Evolutionary conservation across 768 basidiomycete genomes (phyloP), one percentile per base, ranked within the genome.

Genomic region (Termitomyces sp.): DNA sequence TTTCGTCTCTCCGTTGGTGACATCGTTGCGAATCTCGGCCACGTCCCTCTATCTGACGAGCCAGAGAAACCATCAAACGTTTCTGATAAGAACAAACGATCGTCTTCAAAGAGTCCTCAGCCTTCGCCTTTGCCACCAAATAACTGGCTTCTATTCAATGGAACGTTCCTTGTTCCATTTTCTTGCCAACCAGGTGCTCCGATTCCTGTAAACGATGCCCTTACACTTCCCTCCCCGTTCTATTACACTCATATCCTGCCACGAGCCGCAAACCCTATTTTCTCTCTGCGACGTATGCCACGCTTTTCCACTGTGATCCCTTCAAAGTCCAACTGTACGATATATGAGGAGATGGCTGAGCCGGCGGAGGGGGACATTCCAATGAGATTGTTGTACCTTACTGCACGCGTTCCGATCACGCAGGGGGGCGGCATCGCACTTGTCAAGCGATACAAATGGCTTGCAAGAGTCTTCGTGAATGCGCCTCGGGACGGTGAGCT

Each of bases 1-100:
- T 71, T 77, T 6, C 81, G 90, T 64, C 76, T 93, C n/a, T 89
- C 86, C 1, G 79, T 78, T 0, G 91, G 91, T 0, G 91, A 93
- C 63, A 70, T 92, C 37, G 78, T 93, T 22, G 90, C 86, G 66
- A 93, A 93, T 69, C 77, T 93, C 46, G 91, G 91, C 6, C 91
- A 84, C 64, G 76, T 93, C 16, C 88, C 87, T 1, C 72, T 79
- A 0, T 65, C 68, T 20, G 63, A 71, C 55, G 71, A 71, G 10
- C 68, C 71, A 9, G 59, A 55, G 60, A 62, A 43, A 64, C 64
- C 53, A 68, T 64, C 47, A 67, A 60, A 31, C 66, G 64, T 22
- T 7, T 43, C 42, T 34, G 24, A 56, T 10, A 41, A 47, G 34
- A 42, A 32, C 14, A 52, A 24, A 13, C 50, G 36, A n/a, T 39